phyloP scores from a whole-genome alignment of 139 green algal genomes.

The Chlorella sp. region DNA sequence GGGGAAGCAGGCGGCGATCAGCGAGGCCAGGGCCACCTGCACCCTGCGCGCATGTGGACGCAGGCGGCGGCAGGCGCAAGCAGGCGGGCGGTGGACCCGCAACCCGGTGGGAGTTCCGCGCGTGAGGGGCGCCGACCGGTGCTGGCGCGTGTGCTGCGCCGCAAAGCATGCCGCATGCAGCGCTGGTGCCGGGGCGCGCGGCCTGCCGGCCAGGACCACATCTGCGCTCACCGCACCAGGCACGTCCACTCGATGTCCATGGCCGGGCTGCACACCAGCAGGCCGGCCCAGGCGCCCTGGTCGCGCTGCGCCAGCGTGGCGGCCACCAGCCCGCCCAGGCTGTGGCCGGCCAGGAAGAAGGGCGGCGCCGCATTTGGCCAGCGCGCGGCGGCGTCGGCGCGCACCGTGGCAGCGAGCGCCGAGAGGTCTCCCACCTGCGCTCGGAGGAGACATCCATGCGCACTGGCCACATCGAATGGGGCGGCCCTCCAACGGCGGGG shows the following conservation, averaged over 20 bases:
- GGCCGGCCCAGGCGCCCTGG: slow-evolving; percentile 49
- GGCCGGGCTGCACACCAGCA: slow-evolving; percentile 65
- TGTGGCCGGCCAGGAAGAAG: slow-evolving; percentile 63
- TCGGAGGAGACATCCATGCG: too few species aligned
- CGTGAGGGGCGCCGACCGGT: too few species aligned
- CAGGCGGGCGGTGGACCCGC: too few species aligned
- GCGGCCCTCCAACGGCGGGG: too few species aligned
- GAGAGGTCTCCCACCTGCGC: slow-evolving; percentile 62
- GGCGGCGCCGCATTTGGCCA: not conserved
- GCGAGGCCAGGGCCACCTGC: slow-evolving; percentile 57
- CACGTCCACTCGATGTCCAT: slow-evolving; percentile 81
- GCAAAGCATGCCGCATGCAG: too few species aligned
- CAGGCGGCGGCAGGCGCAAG: not conserved
- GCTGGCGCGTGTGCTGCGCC: too few species aligned
- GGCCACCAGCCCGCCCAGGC: slow-evolving; percentile 71
- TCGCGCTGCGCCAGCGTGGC: slow-evolving; percentile 35
- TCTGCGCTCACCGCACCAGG: slow-evolving; percentile 34
- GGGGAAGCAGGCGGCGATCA: slow-evolving; percentile 61
- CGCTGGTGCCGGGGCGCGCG: too few species aligned
- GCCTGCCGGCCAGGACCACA: too few species aligned
- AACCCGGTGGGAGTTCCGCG: too few species aligned
- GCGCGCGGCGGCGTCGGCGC: not conserved
- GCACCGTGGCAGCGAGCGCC: slow-evolving; percentile 23
- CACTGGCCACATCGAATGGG: not conserved
- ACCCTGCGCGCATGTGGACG: too few species aligned